These are phyloP conservation scores for Solanum medicagineum DNA, from an alignment of 257 asterid species.

Conservation along the genomic window DNA sequence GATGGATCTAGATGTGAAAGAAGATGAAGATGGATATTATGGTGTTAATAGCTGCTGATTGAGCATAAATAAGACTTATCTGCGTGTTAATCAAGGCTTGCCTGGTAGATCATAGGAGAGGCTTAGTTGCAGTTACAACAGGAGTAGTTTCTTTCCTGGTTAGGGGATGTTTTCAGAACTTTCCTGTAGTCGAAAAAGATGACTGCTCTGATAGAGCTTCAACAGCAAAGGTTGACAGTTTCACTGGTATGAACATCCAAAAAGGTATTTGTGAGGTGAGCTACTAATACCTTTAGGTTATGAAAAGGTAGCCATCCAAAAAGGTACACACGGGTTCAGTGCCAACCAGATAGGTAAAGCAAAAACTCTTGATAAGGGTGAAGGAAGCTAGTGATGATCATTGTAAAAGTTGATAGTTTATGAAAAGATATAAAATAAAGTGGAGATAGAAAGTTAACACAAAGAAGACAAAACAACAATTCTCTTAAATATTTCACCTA, in stretches of 20 bases:
- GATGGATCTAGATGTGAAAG: not conserved
- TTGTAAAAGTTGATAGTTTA: not conserved
- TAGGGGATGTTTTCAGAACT: not conserved
- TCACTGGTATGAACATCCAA: not conserved
- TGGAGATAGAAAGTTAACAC: not conserved
- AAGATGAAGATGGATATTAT: not conserved
- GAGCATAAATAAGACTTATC: not conserved
- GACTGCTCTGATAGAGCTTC: not conserved
- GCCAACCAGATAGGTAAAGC: not conserved
- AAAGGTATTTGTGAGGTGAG: not conserved
- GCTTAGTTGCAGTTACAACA: not conserved
- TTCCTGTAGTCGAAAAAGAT: not conserved
- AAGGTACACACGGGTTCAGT: not conserved
- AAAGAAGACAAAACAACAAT: not conserved
- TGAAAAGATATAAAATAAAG: not conserved
- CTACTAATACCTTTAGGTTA: not conserved
- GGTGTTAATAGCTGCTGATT: not conserved
- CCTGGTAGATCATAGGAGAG: not conserved
- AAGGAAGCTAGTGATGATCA: not conserved
- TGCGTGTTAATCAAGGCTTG: not conserved
- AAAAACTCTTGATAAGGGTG: not conserved
- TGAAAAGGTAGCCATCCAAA: not conserved
- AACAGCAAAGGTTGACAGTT: not conserved
- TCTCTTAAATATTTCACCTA: not conserved
- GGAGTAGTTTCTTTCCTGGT: not conserved